phyloP scores from a whole-genome alignment of 140 eudicot genomes.

The Anethum foeniculum region DNA sequence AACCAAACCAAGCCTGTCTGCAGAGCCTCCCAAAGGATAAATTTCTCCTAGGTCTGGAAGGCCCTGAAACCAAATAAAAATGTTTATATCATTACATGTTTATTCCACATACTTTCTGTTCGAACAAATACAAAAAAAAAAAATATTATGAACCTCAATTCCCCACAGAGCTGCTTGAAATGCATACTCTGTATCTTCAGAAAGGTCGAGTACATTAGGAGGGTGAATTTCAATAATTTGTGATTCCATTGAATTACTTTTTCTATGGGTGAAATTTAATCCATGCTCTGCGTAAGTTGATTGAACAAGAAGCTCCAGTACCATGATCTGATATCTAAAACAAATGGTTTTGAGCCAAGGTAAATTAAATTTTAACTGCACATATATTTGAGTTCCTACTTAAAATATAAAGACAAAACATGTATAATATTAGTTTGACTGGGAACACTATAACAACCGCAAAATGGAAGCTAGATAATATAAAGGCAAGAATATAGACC shows the following conservation, averaged over 20 bases:
- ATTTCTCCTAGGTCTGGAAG: slow-evolving; percentile 93
- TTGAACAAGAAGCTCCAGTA: slow-evolving; percentile 76
- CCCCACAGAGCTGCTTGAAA: slow-evolving; percentile 98
- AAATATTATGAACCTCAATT: slow-evolving; percentile 51
- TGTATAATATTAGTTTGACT: background rate
- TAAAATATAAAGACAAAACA: background rate
- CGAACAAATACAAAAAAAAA: slow-evolving; percentile 8
- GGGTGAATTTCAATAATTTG: slow-evolving; percentile 72
- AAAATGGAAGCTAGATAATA: background rate
- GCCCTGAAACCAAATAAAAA: slow-evolving; percentile 58
- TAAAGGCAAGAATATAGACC: background rate
- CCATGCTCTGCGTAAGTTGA: slow-evolving; percentile 37
- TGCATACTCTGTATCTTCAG: slow-evolving; percentile 75
- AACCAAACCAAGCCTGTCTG: slow-evolving; percentile 95
- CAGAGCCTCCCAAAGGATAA: slow-evolving; percentile 98
- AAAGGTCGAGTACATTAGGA: slow-evolving; percentile 73
- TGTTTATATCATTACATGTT: slow-evolving; percentile 9
- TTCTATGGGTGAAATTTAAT: slow-evolving; percentile 35
- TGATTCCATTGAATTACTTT: slow-evolving; percentile 31
- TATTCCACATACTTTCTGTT: slow-evolving; percentile 1
- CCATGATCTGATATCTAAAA: slow-evolving; percentile 77
- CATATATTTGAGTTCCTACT: background rate
- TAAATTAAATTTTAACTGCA: background rate
- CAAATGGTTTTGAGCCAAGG: slow-evolving; percentile 6
- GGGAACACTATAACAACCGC: background rate